phyloP scores from a whole-genome alignment of 2,329 filamentous ascomycete species.

The Zelopaecilomyces penicillatus region DNA sequence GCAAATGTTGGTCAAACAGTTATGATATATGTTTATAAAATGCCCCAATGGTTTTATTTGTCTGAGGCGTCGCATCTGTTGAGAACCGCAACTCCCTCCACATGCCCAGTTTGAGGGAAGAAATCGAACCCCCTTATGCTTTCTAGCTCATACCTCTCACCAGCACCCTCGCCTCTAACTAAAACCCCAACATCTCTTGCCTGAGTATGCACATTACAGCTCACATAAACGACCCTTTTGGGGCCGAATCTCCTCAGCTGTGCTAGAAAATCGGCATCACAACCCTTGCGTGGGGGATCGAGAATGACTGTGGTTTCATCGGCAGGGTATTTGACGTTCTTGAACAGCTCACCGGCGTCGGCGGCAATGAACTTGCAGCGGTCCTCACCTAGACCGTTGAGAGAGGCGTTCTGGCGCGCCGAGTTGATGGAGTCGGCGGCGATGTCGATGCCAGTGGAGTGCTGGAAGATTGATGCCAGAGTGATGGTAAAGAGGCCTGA shows the following conservation, averaged over 20 bases:
- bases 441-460: constrained; percentile 86
- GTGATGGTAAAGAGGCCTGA: constrained; percentile 96
- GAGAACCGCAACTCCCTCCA: constrained; percentile 59
- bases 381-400: constrained; percentile 60
- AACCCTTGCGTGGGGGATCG: constrained; percentile 94
- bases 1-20: too few species aligned
- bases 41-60: too few species aligned
- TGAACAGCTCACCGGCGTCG: constrained; percentile 78
- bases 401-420: constrained; percentile 67
- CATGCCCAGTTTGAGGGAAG: constrained; percentile 78
- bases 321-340: constrained; percentile 60
- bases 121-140: constrained; percentile 91
- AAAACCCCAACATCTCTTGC: constrained; percentile 85
- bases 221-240: constrained; percentile 80
- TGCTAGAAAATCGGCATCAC: constrained; percentile 71
- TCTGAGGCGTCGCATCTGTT: constrained; percentile 41
- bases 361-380: constrained; percentile 82
- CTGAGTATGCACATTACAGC: constrained; percentile 97
- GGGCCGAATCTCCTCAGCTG: constrained; percentile 77
- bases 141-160: constrained; percentile 70
- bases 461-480: constrained; percentile 74
- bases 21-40: too few species aligned
- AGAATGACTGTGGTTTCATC: constrained; percentile 89
- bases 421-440: constrained; percentile 67
- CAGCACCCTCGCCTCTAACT: constrained; percentile 55